phyloP scores from a whole-genome alignment of 148 eudicot species.

The Vaccinium corymbosum region DNA sequence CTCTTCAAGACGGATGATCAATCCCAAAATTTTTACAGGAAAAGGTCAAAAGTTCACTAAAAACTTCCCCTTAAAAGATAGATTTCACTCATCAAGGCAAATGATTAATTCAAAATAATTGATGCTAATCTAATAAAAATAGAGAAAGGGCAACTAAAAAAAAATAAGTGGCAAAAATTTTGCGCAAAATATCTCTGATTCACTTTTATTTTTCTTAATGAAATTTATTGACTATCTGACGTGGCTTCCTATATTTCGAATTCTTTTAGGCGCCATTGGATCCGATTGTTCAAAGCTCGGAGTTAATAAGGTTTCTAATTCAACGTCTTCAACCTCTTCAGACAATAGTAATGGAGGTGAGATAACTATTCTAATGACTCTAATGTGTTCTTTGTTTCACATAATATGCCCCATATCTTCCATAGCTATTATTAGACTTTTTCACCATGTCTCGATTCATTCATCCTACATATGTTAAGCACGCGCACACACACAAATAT shows the following conservation, averaged over 20 bases:
- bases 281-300: slow-evolving; percentile 63
- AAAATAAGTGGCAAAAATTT: not conserved
- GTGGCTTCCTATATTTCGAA: not conserved
- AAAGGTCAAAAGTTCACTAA: not conserved
- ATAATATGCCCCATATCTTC: not conserved
- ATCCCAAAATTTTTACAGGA: no score
- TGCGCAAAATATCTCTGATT: not conserved
- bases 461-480: no score
- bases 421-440: no score
- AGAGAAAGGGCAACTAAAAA: not conserved
- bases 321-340: slow-evolving; percentile 26
- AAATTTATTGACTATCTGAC: not conserved
- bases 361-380: not conserved
- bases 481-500: no score
- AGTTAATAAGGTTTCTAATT: slow-evolving; percentile 32
- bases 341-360: slow-evolving; percentile 30
- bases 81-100: not conserved
- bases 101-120: not conserved
- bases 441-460: no score
- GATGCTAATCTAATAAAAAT: not conserved
- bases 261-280: slow-evolving; percentile 54
- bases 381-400: not conserved
- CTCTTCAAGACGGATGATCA: not conserved
- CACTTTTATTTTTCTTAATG: not conserved
- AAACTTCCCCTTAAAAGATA: not conserved